Evolutionary conservation across 1,139 yeast genomes (phyloP), one percentile per base, ranked within the genome.

Genomic region (Candida sanyaensis): DNA sequence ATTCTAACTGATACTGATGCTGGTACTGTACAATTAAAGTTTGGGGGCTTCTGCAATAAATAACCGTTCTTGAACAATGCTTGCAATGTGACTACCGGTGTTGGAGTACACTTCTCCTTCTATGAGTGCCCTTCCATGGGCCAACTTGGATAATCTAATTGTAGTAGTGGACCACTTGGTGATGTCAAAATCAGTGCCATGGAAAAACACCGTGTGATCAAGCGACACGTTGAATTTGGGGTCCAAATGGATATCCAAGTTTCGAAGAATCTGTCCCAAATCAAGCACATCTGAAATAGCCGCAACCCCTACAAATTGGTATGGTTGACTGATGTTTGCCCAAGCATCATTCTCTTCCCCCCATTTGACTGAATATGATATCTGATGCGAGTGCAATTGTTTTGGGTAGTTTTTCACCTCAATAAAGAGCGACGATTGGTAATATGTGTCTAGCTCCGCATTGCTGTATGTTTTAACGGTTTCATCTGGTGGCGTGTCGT

Each of bases 161-260:
- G 78, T 73, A 48, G 78, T 76, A 13, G 75, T 69, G 59, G 80
- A 64, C 83, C 85, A 85, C 26, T 79, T 69, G 42, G 77, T 73
- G 2, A 75, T 70, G 49, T 75, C 75, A 49, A 80, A 71, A 50
- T 77, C 81, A 36, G 69, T 71, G 51, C 74, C 79, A 57, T 86
- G 91, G 67, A 86, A 86, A 62, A 84, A 84, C 12, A 88, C 76
- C 1, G 81, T 68, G 59, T 86, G 91, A 57, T 86, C 92, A 54
- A 87, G 65, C 8, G 88, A 81, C 8, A 84, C 85, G 5, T 71
- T 65, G 51, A 73, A 72, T 44, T 68, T 43, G 1, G 71, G 51
- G 61, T 60, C 11, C 52, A 46, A 36, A 57, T 59, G 34, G 46
- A 37, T 50, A 62, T 56, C 51, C 66, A 61, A 48, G 53, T 56